Evolutionary conservation across 495 filamentous ascomycete genomes (phyloP).

Genomic region (Achaetomiella virescens): DNA sequence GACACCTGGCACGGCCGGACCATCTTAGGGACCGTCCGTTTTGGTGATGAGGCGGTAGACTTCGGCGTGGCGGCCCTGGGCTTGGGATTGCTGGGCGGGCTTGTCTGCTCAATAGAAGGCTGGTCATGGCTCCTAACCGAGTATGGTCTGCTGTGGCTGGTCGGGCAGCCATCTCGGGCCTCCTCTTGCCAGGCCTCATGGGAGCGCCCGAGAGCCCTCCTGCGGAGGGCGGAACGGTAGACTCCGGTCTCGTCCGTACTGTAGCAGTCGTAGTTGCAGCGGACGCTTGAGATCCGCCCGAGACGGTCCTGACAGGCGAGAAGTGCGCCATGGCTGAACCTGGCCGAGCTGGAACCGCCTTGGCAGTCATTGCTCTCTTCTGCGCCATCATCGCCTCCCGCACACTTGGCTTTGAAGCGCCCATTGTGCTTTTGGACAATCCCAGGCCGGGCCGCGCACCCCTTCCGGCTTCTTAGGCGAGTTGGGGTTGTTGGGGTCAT

Average conservation of each 20-base stretch:
- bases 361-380: constrained; percentile 59
- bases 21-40: constrained; percentile 36
- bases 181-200: constrained; percentile 46
- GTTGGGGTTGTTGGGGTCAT: constrained; percentile 74
- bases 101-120: constrained; percentile 35
- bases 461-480: constrained; percentile 48
- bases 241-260: constrained; percentile 38
- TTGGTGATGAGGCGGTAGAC: constrained; percentile 36
- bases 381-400: constrained; percentile 77
- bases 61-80: constrained; percentile 37
- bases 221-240: constrained; percentile 31
- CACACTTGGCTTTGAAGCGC: constrained; percentile 54
- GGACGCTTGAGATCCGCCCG: constrained; percentile 37
- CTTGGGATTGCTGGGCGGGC: constrained; percentile 31
- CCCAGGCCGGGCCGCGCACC: constrained; percentile 45
- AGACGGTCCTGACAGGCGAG: constrained; percentile 49
- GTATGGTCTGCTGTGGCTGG: constrained; percentile 53
- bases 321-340: constrained; percentile 67
- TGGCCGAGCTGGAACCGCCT: constrained; percentile 59
- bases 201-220: constrained; percentile 52
- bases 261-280: constrained; percentile 34
- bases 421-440: constrained; percentile 51
- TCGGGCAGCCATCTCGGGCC: constrained; percentile 44
- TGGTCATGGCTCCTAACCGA: constrained; percentile 46
- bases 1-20: constrained; percentile 37